Evolutionary conservation across 148 eudicot species (phyloP), one percentile per base, ranked within the genome.

Genomic region (Rheum nobile): DNA sequence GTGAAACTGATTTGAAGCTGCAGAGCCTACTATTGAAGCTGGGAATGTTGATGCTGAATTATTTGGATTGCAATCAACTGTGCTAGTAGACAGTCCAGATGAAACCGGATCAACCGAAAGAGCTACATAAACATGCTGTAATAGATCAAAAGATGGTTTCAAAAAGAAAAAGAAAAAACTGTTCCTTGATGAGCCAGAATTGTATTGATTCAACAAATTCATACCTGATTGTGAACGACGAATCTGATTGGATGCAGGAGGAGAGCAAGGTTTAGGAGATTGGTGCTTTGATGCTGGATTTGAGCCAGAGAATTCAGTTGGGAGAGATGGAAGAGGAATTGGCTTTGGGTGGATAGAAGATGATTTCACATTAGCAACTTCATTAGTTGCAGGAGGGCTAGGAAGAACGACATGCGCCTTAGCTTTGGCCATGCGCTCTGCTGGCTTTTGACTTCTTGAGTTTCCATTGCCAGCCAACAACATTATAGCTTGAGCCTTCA

Each of bases 401-500:
- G 65, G n/a, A n/a, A n/a, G 29, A 57, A 26, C 32, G 22, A 55
- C 54, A 17, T 57, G 48, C 35, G 79, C 59, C 54, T 77, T 88
- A 48, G 74, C 70, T 59, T 72, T 85, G 59, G 86, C 39, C 21
- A 16, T 17, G 70, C 24, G 24, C 41, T 32, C 70, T 65, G 70
- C 39, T 31, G 21, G 21, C 11, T 65, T 65, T 34, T 34, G 70
- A 65, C 39, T 78, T 35, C 72, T 22, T 44, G 88, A 71, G 17
- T 85, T 83, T 19, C 86, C 91, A 69, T 84, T 87, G 22, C 97
- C 97, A 50, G 97, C 97, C 76, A 91, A 76, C 52, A 91, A 76
- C 93, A 91, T 91, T 42, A 91, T 91, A 14, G 91, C 97, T 77
- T 91, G 93, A 81, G 97, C 97, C 97, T 91, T 55, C 21, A 31